phyloP scores from a whole-genome alignment of 768 basidiomycete species.

The Phaeotremella fagi region DNA sequence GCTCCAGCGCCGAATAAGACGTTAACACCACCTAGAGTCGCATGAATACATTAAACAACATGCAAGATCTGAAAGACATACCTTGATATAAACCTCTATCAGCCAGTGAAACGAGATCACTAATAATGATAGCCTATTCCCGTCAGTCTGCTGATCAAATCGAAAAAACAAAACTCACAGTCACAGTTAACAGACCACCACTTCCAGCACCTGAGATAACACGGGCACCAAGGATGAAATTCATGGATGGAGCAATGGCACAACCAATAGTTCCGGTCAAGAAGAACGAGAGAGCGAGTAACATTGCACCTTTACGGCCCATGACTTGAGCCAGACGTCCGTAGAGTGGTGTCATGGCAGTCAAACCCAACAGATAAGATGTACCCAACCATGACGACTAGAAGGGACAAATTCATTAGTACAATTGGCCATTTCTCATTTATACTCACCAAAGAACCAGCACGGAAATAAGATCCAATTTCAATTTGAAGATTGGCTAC shows the following conservation, averaged over 20 bases:
- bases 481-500: conserved; percentile 40
- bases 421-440: background rate
- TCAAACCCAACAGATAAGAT: conserved; percentile 31
- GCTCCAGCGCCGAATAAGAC: conserved; percentile 31
- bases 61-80: background rate
- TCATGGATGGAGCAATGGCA: conserved; percentile 28
- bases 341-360: conserved; percentile 39
- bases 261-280: conserved; percentile 26
- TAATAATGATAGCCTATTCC: conserved; percentile 34
- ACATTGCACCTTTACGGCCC: conserved; percentile 29
- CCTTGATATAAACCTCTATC: conserved; percentile 42
- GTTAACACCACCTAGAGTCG: conserved; percentile 24
- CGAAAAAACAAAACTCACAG: conserved; percentile 8
- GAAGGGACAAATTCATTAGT: background rate
- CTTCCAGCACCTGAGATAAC: conserved; percentile 29
- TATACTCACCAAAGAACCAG: conserved; percentile 30
- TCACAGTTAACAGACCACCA: conserved; percentile 34
- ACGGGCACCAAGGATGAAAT: conserved; percentile 23
- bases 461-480: conserved; percentile 36
- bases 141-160: background rate
- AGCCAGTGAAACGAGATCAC: conserved; percentile 37
- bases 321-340: conserved; percentile 26
- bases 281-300: conserved; percentile 21
- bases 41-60: background rate
- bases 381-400: conserved; percentile 38